phyloP scores from a whole-genome alignment of 2,329 filamentous ascomycete species.

The Xylaria sp. region DNA sequence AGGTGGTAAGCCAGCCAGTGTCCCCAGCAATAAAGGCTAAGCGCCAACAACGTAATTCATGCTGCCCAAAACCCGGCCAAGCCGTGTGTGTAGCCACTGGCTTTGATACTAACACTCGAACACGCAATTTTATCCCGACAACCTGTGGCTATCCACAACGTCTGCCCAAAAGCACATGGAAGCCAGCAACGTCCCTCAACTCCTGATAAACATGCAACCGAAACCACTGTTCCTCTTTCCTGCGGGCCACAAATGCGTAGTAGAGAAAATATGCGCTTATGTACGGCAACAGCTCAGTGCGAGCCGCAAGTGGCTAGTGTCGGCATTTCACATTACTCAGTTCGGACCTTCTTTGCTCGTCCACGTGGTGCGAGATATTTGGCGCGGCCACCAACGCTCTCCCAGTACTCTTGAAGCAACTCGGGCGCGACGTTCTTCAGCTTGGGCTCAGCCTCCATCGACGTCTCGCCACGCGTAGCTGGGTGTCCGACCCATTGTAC shows the following conservation, averaged over 20 bases:
- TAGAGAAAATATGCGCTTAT: conserved; percentile 7
- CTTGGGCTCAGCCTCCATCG: conserved; percentile 40
- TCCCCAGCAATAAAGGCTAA: conserved; percentile 4
- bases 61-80: background rate
- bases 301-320: background rate
- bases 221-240: background rate
- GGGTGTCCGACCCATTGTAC: conserved; percentile 45
- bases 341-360: conserved; percentile 34
- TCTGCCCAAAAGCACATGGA: background rate
- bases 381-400: conserved; percentile 37
- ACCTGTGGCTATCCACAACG: background rate
- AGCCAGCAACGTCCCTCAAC: conserved; percentile 7
- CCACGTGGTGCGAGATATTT: conserved; percentile 38
- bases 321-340: background rate
- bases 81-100: background rate
- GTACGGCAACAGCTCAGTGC: background rate
- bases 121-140: conserved; percentile 4
- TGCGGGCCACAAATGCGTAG: conserved; percentile 8
- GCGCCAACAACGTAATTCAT: conserved; percentile 8
- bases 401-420: conserved; percentile 40
- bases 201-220: conserved; percentile 24
- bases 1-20: background rate
- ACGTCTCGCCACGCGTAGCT: conserved; percentile 36
- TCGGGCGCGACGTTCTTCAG: conserved; percentile 36
- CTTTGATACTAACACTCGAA: background rate